Conservation (phyloP, 2,329 filamentous ascomycete genomes). For the Fonsecaea erecta region DNA sequence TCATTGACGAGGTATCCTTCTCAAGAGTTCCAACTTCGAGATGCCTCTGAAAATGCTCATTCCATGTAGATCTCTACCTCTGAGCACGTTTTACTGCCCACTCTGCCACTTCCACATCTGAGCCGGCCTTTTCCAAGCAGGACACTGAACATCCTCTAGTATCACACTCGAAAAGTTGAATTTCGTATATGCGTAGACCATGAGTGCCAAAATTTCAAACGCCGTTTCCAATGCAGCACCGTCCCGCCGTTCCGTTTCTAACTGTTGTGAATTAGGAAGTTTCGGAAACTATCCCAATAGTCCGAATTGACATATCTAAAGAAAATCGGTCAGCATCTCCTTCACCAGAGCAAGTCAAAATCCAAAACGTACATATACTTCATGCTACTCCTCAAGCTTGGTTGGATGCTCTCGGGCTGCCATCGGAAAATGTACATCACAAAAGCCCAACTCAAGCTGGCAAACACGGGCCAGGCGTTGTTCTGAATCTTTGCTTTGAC, state of each 20-base stretch:
- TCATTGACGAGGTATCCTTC: neutral
- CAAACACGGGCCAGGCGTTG: constrained; percentile 92
- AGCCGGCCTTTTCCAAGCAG: neutral
- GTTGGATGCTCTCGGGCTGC: constrained; percentile 89
- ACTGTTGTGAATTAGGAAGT: constrained; percentile 83
- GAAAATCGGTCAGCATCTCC: constrained; percentile 1
- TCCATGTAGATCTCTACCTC: neutral
- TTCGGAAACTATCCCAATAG: constrained; percentile 84
- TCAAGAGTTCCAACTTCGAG: neutral
- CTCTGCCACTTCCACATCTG: neutral
- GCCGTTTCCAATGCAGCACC: constrained; percentile 11
- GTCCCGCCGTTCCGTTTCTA: constrained; percentile 38
- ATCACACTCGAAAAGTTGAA: neutral
- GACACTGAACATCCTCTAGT: neutral
- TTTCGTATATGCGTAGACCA: constrained; percentile 7
- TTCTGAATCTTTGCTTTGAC: constrained; percentile 57
- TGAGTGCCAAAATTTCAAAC: constrained; percentile 7
- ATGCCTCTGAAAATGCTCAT: neutral
- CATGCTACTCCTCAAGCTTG: constrained; percentile 93
- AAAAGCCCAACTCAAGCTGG: constrained; percentile 83
- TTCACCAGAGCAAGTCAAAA: neutral
- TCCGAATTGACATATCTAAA: constrained; percentile 76
- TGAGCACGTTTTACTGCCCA: neutral
- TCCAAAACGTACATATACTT: constrained; percentile 76
- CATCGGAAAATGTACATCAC: constrained; percentile 96